phyloP scores from a whole-genome alignment of 768 basidiomycete genomes.

The Naganishia vaughanmartiniae region DNA sequence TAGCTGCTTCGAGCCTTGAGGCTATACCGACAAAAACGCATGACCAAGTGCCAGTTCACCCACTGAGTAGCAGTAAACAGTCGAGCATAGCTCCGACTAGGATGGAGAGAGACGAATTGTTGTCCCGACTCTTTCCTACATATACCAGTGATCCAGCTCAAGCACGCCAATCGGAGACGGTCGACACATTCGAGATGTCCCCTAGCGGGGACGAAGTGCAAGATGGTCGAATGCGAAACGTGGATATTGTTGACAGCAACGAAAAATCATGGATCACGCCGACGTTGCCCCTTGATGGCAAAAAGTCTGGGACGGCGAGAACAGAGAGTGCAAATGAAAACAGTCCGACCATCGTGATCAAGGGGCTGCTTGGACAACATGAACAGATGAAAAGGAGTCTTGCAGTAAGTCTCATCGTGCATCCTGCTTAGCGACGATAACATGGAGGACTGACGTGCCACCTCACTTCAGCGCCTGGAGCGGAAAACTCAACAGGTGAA shows the following conservation, averaged over 20 bases:
- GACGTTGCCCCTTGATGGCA: background rate
- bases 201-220: background rate
- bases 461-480: background rate
- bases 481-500: background rate
- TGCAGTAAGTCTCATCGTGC: background rate
- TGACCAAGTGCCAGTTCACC: background rate
- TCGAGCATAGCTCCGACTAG: background rate
- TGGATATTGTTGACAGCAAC: background rate
- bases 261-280: background rate
- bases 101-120: conserved; percentile 6
- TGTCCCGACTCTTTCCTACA: conserved; percentile 9
- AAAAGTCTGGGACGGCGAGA: background rate
- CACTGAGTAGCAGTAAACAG: background rate
- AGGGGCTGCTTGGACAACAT: conserved; percentile 9
- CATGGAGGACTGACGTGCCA: no score
- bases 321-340: background rate
- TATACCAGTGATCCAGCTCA: background rate
- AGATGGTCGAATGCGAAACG: background rate
- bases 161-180: background rate
- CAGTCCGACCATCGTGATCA: conserved; percentile 9
- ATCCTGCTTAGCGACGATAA: background rate
- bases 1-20: background rate
- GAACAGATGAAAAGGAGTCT: conserved; percentile 16
- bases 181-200: background rate
- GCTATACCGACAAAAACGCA: background rate